These are phyloP conservation scores for Stramenopiles sp. DNA, from an alignment of 352 stramenopile genomes.

Conservation along the genomic window DNA sequence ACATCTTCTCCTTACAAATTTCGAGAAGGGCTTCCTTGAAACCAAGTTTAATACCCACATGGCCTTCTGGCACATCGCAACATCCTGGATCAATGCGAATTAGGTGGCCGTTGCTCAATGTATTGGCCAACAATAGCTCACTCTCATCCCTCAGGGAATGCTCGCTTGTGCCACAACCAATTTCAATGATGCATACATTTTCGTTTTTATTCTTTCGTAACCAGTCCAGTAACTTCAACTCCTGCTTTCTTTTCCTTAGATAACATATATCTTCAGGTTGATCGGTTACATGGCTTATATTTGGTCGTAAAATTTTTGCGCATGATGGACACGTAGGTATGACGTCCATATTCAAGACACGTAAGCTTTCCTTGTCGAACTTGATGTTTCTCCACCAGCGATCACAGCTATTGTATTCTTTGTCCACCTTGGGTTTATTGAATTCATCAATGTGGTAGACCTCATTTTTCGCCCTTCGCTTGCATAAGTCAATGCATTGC, in stretches of 20 bases:
- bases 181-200: not conserved
- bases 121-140: not conserved
- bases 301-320: not conserved
- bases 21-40: not conserved
- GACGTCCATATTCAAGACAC: not conserved
- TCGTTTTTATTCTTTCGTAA: not conserved
- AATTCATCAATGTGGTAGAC: not conserved
- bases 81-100: not conserved
- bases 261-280: conserved; percentile 1
- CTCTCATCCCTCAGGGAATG: not conserved
- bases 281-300: not conserved
- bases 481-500: not conserved
- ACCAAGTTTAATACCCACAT: not conserved
- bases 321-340: not conserved
- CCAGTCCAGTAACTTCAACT: not conserved
- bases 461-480: not conserved
- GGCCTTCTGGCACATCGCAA: not conserved
- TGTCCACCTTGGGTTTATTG: not conserved
- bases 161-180: not conserved
- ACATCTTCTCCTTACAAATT: too few species aligned
- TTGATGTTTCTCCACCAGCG: not conserved
- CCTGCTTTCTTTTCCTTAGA: not conserved
- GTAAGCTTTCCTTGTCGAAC: not conserved
- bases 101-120: not conserved
- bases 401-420: not conserved